These are phyloP conservation scores for Neurospora discreta DNA, from an alignment of 495 filamentous ascomycete species.

Conservation along the genomic window DNA sequence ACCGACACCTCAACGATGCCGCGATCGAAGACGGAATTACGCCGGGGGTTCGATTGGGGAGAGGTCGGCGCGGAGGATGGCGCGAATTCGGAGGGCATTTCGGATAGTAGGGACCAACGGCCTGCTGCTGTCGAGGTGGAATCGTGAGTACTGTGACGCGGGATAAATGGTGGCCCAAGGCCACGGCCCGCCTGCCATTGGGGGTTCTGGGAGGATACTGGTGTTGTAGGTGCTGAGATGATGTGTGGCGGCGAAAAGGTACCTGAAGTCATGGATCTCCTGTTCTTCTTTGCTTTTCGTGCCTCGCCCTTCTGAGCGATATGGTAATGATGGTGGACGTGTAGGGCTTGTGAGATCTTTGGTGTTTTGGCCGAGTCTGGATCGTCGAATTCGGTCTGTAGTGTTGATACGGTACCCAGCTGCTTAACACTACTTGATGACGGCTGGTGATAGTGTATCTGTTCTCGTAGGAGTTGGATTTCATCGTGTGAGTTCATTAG, in stretches of 20 bases:
- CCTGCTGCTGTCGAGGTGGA: slow-evolving; percentile 37
- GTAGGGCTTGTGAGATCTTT: slow-evolving; percentile 59
- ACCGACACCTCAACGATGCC: slow-evolving; percentile 45
- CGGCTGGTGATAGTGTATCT: slow-evolving; percentile 72
- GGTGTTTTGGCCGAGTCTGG: slow-evolving; percentile 12
- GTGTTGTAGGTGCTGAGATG: slow-evolving; percentile 16
- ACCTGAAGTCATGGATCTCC: slow-evolving; percentile 47
- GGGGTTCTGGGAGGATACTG: slow-evolving; percentile 4
- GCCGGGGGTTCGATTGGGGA: slow-evolving; percentile 55
- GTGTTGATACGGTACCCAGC: slow-evolving; percentile 34
- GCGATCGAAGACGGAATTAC: slow-evolving; percentile 69
- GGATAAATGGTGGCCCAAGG: slow-evolving; percentile 1
- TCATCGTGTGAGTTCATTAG: slow-evolving; percentile 88
- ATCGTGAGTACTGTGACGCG: slow-evolving; percentile 21
- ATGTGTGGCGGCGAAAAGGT: slow-evolving; percentile 44
- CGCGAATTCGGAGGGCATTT: slow-evolving; percentile 47
- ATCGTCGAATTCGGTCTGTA: slow-evolving; percentile 29
- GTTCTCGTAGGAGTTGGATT: slow-evolving; percentile 74
- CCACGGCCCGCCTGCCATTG: slow-evolving; percentile 10
- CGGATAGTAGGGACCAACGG: slow-evolving; percentile 58
- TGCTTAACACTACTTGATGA: slow-evolving; percentile 25
- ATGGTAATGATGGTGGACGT: slow-evolving; percentile 91
- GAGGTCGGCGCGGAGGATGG: slow-evolving; percentile 71
- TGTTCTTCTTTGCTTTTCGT: slow-evolving; percentile 60
- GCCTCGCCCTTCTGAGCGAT: slow-evolving; percentile 50